Base-by-base conservation (phyloP, 176 grass and related monocot genomes). In the Carex littledalei region DNA sequence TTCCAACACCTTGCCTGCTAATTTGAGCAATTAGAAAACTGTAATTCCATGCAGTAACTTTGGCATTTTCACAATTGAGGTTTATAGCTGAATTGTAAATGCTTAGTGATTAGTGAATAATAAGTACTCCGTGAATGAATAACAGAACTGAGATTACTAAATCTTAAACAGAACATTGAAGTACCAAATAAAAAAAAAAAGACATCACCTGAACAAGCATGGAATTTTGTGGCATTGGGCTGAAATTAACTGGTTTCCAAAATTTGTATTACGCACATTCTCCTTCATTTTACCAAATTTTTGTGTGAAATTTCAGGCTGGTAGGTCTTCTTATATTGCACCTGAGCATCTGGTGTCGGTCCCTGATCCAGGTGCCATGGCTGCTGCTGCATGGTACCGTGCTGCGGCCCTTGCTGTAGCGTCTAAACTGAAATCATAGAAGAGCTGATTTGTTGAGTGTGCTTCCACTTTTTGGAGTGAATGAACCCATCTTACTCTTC, bases 351-450 rank as follows among this genome's bases (percentile, higher is more conserved):
- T 94, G 66, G 88, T 89, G 29, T 94, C 86, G 11, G 64, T 94
- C 65, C 96, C 96, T 77, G 96, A 99, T 73, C 96, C 96, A 84
- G 96, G 96, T 73, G 96, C 96, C 80, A 87, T 95, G 90, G 96
- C 91, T 81, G 96, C 89, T 49, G 93, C 93, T 68, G 84, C 91
- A 76, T 99, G 96, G 96, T 99, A 95, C 67, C 39, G 80, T 24
- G 90, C 90, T 0, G 91, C 88, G 15, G 93, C 90, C 13, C 86
- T 87, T 84, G 78, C 96, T 37, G 90, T 95, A 70, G 87, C 84
- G 80, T 73, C 80, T 24, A 68, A 88, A 63, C 54, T 95, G 52
- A 86, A 87, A 26, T 64, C 69, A 60, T 94, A 87, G 21, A 72
- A 81, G 35, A 92, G 85, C 54, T 86, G 85, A 85, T 55, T 32